Base-by-base conservation (phyloP, 2,329 filamentous ascomycete genomes). In the Colletotrichum sp. region DNA sequence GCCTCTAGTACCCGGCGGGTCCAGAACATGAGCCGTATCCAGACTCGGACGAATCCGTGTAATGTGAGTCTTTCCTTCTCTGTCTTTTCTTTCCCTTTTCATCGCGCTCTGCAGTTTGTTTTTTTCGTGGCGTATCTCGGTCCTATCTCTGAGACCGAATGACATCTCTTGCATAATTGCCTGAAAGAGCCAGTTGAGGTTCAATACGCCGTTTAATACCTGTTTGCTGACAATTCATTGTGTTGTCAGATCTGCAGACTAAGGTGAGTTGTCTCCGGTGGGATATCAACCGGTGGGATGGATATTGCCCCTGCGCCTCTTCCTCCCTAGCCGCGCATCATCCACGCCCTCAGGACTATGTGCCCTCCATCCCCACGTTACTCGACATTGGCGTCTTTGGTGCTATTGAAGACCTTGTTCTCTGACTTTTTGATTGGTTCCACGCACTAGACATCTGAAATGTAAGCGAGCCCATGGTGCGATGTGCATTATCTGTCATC, bases 31-130 rank as follows among this genome's bases (percentile, higher is more conserved):
- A 71, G 21, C 67, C 71, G 66, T 30, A 59, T 64, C 59, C 71
- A 74, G 43, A 71, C 71, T 10, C 66, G 71, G 28, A 74, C 71
- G 8, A 71, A 71, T 48, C 71, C 71, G 66, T 74, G 71, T 71
- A 74, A 70, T 26, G 71, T 74, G 16, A 64, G 71, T 74, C 66
- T 71, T 74, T 74, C 59, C 66, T n/a, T 48, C 30, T 36, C 71
- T 63, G 36, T 36, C 48, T 13, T 26, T n/a, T 21, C 28, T 60
- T 48, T 61, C 30, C 55, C n/a, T 21, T 48, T 32, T 61, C n/a
- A n/a, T 32, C 32, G 24, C 39, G 16, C 24, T 30, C 55, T 39
- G 28, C 36, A 12, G n/a, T 67, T 57, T 21, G n/a, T 26, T 30
- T 59, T 28, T 15, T 36, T n/a, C 26, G 10, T 67, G 65, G 59